Percentiles rank a stretch among this genome's conserved stretches.
phyloP scores from a whole-genome alignment of 2,329 filamentous ascomycete genomes.

The Arthroderma sp. region DNA sequence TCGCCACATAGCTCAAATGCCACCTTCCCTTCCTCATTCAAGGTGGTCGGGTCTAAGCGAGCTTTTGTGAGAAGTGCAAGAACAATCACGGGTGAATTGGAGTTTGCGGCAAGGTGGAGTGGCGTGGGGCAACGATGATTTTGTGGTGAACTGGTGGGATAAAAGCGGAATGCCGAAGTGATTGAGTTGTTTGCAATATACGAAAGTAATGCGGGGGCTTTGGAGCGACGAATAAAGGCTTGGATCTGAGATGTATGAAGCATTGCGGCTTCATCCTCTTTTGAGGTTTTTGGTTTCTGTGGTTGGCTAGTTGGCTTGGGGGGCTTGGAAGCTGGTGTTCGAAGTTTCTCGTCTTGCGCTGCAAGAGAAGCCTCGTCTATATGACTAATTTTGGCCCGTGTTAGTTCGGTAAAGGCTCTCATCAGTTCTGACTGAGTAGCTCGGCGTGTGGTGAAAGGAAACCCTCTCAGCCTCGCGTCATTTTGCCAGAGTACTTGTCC shows the following conservation, averaged over 20 bases:
- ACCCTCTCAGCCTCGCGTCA: constrained; percentile 68
- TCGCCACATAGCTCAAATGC: constrained; percentile 81
- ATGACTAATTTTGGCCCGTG: constrained; percentile 70
- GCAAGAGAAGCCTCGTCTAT: constrained; percentile 54
- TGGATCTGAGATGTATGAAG: constrained; percentile 84
- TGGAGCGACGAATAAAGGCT: constrained; percentile 75
- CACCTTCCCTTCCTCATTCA: constrained; percentile 65
- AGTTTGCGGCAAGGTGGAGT: constrained; percentile 72
- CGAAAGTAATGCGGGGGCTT: constrained; percentile 70
- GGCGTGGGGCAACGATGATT: constrained; percentile 72
- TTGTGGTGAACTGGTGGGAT: constrained; percentile 50
- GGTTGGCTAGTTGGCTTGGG: constrained; percentile 23
- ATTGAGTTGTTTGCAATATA: constrained; percentile 70
- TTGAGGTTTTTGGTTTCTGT: constrained; percentile 49
- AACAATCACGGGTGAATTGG: constrained; percentile 67
- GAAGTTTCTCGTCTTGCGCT: constrained; percentile 34
- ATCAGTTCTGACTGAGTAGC: constrained; percentile 92
- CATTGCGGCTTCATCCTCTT: constrained; percentile 69
- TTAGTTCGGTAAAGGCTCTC: constrained; percentile 87
- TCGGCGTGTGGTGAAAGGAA: constrained; percentile 83
- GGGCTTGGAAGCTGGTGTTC: constrained; percentile 27
- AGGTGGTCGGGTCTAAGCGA: constrained; percentile 56
- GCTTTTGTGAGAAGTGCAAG: constrained; percentile 62
- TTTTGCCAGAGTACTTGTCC: constrained; percentile 68
- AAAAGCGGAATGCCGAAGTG: constrained; percentile 58